Evolutionary conservation across 805 yeast genomes (phyloP).

Genomic region (Candida krabiensis): DNA sequence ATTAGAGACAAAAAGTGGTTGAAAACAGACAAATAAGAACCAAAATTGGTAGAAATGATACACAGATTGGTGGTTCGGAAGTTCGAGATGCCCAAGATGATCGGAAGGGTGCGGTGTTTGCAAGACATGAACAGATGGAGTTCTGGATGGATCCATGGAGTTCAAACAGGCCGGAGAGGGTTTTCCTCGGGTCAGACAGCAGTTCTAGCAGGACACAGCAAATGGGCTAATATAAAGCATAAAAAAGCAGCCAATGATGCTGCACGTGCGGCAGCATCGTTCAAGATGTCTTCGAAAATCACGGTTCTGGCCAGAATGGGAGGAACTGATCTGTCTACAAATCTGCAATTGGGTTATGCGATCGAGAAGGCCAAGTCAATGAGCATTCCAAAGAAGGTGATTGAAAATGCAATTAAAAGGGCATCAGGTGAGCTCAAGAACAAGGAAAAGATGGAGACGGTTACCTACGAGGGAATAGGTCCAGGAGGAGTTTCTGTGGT

Average conservation of each 20-base stretch:
- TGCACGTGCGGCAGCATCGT: constrained; percentile 64
- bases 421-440: constrained; percentile 67
- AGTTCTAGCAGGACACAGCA: constrained; percentile 90
- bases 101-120: too few species aligned
- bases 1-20: too few species aligned
- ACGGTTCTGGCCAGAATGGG: constrained; percentile 74
- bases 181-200: too few species aligned
- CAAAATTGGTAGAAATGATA: too few species aligned
- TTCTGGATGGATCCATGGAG: too few species aligned
- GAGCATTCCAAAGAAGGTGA: constrained; percentile 79
- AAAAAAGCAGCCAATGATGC: constrained; percentile 93
- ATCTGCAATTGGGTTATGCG: constrained; percentile 62
- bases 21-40: too few species aligned
- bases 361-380: constrained; percentile 75
- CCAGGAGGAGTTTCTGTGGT: constrained; percentile 90
- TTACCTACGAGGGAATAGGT: constrained; percentile 84
- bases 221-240: constrained; percentile 94
- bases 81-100: too few species aligned
- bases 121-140: too few species aligned
- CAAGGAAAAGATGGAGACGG: constrained; percentile 47
- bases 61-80: too few species aligned
- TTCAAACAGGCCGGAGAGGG: too few species aligned
- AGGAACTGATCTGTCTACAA: constrained; percentile 64
- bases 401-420: constrained; percentile 84
- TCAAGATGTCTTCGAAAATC: constrained; percentile 70